Percentiles rank a stretch among this genome's conserved stretches.
phyloP scores from a whole-genome alignment of 768 basidiomycete species.

The Lentinula raphanica region DNA sequence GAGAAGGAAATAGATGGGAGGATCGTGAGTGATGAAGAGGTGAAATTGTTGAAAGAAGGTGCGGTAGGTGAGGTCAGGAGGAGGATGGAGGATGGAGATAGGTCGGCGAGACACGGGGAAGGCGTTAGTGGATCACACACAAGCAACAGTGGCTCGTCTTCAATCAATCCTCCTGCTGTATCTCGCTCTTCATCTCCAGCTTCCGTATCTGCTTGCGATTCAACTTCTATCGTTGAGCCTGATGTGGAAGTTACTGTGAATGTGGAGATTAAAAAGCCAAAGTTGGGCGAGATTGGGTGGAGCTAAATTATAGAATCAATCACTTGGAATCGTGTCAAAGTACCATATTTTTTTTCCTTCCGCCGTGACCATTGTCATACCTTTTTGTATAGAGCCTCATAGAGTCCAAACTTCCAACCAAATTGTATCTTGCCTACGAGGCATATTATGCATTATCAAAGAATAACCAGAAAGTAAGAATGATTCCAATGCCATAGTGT shows the following conservation, averaged over 20 bases:
- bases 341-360: background rate
- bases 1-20: slow-evolving; percentile 53
- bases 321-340: background rate
- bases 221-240: background rate
- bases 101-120: background rate
- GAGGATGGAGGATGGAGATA: background rate
- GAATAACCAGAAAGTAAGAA: background rate
- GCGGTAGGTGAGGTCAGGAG: slow-evolving; percentile 7
- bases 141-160: background rate
- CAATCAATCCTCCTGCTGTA: background rate
- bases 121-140: background rate
- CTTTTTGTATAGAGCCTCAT: too few relatives aligned
- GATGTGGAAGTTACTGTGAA: background rate
- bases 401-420: too few relatives aligned
- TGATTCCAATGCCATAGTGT: background rate
- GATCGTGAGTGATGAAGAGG: slow-evolving; percentile 62
- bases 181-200: background rate
- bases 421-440: too few relatives aligned
- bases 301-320: background rate
- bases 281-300: background rate
- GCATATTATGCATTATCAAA: too few relatives aligned
- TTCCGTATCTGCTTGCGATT: background rate
- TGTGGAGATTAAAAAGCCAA: background rate
- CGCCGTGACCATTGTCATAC: too few relatives aligned
- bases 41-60: slow-evolving; percentile 42